Conservation (phyloP, 2,329 filamentous ascomycete genomes). For the Arthrobotrys sinensis region DNA sequence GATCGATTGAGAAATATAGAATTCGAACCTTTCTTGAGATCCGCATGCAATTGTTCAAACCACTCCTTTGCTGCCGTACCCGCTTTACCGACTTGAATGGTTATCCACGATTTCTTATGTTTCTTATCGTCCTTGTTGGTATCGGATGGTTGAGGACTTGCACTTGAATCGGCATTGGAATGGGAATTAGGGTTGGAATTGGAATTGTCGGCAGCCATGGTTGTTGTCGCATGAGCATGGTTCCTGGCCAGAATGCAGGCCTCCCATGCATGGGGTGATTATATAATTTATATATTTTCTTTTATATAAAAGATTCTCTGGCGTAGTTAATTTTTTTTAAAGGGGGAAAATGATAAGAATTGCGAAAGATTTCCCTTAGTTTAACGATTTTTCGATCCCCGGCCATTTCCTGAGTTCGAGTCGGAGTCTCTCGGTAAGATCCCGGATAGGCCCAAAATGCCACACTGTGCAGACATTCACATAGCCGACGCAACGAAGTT, state of each 20-base stretch:
- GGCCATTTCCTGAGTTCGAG: not conserved
- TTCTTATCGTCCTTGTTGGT: not conserved
- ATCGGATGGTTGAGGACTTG: not conserved
- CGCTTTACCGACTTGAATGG: slow-evolving; percentile 2
- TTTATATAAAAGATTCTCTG: not conserved
- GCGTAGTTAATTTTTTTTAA: too few relatives aligned
- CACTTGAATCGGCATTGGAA: not conserved
- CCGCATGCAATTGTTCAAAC: slow-evolving; percentile 32
- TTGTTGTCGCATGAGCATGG: slow-evolving; percentile 2
- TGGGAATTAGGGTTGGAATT: slow-evolving; percentile 28
- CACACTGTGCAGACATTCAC: not conserved
- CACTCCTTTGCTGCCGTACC: slow-evolving; percentile 4
- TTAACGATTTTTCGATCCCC: slow-evolving; percentile 1
- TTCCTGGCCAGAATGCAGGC: not conserved
- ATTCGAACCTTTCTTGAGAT: slow-evolving; percentile 33
- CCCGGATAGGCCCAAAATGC: not conserved
- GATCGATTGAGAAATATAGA: not conserved
- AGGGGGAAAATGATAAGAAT: not conserved
- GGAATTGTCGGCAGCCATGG: not conserved
- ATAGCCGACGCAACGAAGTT: not conserved
- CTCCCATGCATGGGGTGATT: not conserved
- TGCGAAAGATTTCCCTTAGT: not conserved
- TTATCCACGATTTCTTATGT: not conserved
- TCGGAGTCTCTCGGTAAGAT: not conserved
- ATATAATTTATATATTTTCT: not conserved